phyloP scores from a whole-genome alignment of 2,329 filamentous ascomycete species.

The Neonectria neomacrospora region DNA sequence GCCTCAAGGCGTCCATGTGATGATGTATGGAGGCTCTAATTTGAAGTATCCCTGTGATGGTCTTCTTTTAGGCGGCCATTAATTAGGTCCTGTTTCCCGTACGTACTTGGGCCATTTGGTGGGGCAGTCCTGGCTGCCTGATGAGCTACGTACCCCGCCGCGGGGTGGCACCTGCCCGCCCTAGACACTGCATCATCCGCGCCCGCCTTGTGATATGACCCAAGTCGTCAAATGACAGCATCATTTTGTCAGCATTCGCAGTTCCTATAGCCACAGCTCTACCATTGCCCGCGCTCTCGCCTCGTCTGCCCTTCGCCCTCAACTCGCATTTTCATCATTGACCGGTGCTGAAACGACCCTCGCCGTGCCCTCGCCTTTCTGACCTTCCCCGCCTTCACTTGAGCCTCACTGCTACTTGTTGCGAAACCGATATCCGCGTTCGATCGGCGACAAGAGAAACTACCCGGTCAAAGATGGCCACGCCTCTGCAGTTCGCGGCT shows the following conservation, averaged over 20 bases:
- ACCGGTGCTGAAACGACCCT: constrained; percentile 9
- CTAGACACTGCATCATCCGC: constrained; percentile 40
- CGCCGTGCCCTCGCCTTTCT: constrained; percentile 29
- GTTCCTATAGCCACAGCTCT: constrained; percentile 13
- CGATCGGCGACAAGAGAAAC: constrained; percentile 8
- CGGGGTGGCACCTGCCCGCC: constrained; percentile 39
- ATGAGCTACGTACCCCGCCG: constrained; percentile 39
- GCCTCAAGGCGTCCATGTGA: neutral
- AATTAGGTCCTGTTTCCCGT: neutral
- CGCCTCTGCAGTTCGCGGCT: constrained; percentile 76
- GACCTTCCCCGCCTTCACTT: constrained; percentile 31
- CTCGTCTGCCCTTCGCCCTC: constrained; percentile 2
- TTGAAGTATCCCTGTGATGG: neutral
- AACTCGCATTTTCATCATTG: constrained; percentile 10
- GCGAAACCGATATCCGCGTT: constrained; percentile 2
- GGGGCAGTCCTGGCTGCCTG: constrained; percentile 24
- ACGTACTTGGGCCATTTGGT: constrained; percentile 10
- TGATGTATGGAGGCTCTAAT: neutral
- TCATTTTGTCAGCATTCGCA: constrained; percentile 34
- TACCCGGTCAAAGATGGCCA: constrained; percentile 57
- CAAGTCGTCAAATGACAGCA: constrained; percentile 41
- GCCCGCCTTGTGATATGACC: constrained; percentile 37
- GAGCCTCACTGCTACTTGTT: constrained; percentile 18
- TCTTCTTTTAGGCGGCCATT: neutral
- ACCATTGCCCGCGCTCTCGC: neutral